Evolutionary conservation across 768 basidiomycete genomes (phyloP).

Genomic region (Kwoniella sp.): DNA sequence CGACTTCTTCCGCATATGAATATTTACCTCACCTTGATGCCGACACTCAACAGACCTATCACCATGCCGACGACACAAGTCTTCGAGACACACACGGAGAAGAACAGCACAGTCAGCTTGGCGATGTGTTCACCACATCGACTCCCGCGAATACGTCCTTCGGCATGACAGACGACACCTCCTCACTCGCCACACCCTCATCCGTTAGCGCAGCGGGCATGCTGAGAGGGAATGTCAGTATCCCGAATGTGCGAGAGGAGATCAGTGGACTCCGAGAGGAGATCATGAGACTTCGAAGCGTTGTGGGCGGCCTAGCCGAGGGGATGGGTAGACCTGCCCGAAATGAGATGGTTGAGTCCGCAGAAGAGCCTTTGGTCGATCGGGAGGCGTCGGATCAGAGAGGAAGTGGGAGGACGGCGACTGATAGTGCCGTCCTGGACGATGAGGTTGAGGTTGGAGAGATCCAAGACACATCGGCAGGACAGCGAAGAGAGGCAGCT

Average conservation of each 20-base stretch:
- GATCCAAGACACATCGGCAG: neutral
- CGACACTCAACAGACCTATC: too few species aligned
- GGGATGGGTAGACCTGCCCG: constrained; percentile 10
- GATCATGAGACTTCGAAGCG: constrained; percentile 40
- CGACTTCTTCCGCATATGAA: neutral
- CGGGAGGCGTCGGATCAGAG: neutral
- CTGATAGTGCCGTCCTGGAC: neutral
- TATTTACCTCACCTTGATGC: neutral
- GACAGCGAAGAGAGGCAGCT: too few species aligned
- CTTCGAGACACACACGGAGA: neutral
- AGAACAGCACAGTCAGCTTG: neutral
- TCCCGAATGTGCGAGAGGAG: constrained; percentile 34
- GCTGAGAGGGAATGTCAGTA: constrained; percentile 12
- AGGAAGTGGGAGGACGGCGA: neutral
- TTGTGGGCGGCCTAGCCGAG: constrained; percentile 38
- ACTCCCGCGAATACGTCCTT: neutral
- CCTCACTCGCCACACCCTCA: constrained; percentile 11
- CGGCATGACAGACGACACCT: constrained; percentile 11
- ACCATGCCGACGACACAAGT: too few species aligned
- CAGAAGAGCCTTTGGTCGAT: neutral
- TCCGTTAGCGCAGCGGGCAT: constrained; percentile 5
- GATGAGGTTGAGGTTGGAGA: constrained; percentile 2
- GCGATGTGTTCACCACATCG: neutral
- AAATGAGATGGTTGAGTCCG: too few species aligned
- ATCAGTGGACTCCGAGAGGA: constrained; percentile 37